phyloP scores from a whole-genome alignment of 192 early-diverging fungal genomes.

The Coemansia sp. region DNA sequence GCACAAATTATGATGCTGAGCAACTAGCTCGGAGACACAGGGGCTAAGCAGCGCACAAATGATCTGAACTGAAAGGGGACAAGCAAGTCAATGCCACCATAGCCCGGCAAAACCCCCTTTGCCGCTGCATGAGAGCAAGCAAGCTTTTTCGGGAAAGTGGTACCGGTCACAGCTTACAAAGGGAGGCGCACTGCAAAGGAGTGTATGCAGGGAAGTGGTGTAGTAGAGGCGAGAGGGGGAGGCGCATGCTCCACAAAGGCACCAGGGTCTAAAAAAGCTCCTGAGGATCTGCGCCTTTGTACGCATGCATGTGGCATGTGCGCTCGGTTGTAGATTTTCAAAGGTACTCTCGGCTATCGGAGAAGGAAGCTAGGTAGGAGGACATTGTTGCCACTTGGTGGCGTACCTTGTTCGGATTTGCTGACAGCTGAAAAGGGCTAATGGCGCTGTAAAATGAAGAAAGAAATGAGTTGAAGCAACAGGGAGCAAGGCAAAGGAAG shows the following conservation, averaged over 20 bases:
- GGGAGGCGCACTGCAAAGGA: background rate
- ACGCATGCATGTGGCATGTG: background rate
- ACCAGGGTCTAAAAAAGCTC: background rate
- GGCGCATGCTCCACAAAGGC: constrained; percentile 1
- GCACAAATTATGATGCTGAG: background rate
- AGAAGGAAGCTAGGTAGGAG: background rate
- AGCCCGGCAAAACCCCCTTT: background rate
- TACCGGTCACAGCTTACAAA: background rate
- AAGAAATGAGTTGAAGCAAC: background rate
- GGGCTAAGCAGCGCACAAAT: background rate
- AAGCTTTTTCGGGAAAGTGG: background rate
- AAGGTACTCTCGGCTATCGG: background rate
- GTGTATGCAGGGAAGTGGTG: background rate
- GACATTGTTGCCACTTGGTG: background rate
- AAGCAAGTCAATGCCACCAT: background rate
- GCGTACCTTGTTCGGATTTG: background rate
- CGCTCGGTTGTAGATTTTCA: background rate
- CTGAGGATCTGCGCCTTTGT: constrained; percentile 2
- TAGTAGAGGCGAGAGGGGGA: background rate
- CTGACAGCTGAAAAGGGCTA: background rate
- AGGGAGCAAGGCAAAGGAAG: background rate
- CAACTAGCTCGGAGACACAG: background rate
- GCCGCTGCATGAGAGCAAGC: background rate
- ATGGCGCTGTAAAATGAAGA: background rate
- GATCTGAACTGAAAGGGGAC: background rate